Base-by-base conservation (phyloP, 352 stramenopile species). In the Blastocystis sp. region DNA sequence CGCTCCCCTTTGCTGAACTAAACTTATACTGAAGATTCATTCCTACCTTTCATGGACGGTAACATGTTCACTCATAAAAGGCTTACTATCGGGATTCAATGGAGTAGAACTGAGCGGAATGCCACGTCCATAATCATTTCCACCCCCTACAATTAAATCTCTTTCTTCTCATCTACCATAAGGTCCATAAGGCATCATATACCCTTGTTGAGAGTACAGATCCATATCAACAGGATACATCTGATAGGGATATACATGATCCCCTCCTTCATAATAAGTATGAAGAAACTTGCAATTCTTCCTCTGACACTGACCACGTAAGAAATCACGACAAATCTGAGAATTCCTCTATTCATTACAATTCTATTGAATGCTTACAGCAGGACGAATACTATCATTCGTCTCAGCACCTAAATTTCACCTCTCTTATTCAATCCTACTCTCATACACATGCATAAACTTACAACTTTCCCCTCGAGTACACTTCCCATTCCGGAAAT, bases 271-370 rank as follows among this genome's bases (percentile, higher is more conserved):
- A 59, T 29, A 32, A 5, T 52, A 49, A 16, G 54, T n/a, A 42
- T 87, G 77, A 29, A 87, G 7, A n/a, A 78, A 87, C 29, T 87
- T 87, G 65, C 77, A 87, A 54, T 87, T 87, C 37, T 87, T 87
- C 0, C 77, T 57, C 59, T 78, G 65, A n/a, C 77, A 87, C 42
- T 58, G 29, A 37, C 77, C 77, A 7, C 77, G 77, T 42, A 87
- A 42, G 32, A 65, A 87, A 87, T 87, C 77, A 37, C 77, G 56
- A 69, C 77, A 87, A 14, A 87, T 37, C 43, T 74, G 77, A 27
- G 37, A 29, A 69, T 51, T 78, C 56, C 58, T 63, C 71, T 83
- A 65, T 21, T 19, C 27, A 14, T 66, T 19, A 83, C 0, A 1
- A 21, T 0, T 37, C 14, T n/a, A 19, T 12, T 14, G 12, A 46